Percentiles rank a stretch among this genome's conserved stretches.
Evolutionary conservation across 495 filamentous ascomycete species (phyloP).

Genomic region (Aspergillus indologenus): DNA sequence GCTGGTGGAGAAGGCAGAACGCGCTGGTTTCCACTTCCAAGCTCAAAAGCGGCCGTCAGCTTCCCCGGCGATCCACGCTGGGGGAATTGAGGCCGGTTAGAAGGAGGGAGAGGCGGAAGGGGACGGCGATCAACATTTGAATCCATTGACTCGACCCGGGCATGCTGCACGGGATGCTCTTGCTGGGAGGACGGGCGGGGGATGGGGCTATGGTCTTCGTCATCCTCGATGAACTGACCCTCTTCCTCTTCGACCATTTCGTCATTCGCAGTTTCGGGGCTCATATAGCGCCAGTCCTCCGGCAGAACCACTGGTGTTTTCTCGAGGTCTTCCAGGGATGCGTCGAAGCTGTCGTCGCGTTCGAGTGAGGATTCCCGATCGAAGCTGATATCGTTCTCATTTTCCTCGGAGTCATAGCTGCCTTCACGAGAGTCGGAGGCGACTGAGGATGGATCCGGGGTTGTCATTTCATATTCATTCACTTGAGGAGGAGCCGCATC

Average conservation of each 20-base stretch:
- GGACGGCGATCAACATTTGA: slow-evolving; percentile 73
- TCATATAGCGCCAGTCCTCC: slow-evolving; percentile 89
- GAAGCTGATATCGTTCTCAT: slow-evolving; percentile 71
- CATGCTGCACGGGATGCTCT: slow-evolving; percentile 30
- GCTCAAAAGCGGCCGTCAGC: slow-evolving; percentile 61
- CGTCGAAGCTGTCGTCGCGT: slow-evolving; percentile 89
- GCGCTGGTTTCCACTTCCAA: slow-evolving; percentile 56
- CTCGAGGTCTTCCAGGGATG: slow-evolving; percentile 87
- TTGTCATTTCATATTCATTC: slow-evolving; percentile 97
- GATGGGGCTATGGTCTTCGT: slow-evolving; percentile 60
- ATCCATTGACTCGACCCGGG: slow-evolving; percentile 61
- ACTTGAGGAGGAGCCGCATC: slow-evolving; percentile 89
- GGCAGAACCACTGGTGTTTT: slow-evolving; percentile 96
- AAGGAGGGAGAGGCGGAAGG: slow-evolving; percentile 68
- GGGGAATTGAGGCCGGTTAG: slow-evolving; percentile 31
- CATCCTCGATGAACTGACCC: slow-evolving; percentile 62
- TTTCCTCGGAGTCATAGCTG: slow-evolving; percentile 83
- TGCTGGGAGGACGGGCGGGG: slow-evolving; percentile 39
- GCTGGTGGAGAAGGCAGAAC: slow-evolving; percentile 63
- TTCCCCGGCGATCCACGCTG: slow-evolving; percentile 42
- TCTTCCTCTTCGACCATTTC: slow-evolving; percentile 54
- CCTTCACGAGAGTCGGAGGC: slow-evolving; percentile 84
- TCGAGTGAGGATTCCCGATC: slow-evolving; percentile 62
- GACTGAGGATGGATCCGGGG: slow-evolving; percentile 86
- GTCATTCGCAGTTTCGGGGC: slow-evolving; percentile 53